phyloP scores from a whole-genome alignment of 371 early-diverging fungal species.

The Mucor sp. region DNA sequence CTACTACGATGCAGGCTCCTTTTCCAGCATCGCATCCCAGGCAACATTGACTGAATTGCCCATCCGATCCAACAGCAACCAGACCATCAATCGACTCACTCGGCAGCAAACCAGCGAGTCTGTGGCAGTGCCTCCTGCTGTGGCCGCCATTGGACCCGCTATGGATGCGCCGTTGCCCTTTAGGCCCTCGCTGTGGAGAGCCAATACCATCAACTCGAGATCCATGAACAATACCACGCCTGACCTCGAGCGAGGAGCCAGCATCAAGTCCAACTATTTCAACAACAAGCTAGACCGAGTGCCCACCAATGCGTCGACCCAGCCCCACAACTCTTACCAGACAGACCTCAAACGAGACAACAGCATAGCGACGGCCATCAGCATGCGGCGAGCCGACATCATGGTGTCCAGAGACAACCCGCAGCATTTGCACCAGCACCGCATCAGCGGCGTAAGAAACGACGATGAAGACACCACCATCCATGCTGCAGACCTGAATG shows the following conservation, averaged over 20 bases:
- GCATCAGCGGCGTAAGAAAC: neutral
- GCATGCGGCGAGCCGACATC: slow-evolving; percentile 28
- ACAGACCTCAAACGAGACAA: slow-evolving; percentile 13
- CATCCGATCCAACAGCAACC: neutral
- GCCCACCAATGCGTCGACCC: neutral
- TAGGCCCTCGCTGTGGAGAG: slow-evolving; percentile 20
- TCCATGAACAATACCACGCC: neutral
- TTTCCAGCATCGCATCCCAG: slow-evolving; percentile 32
- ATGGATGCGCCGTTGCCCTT: slow-evolving; percentile 8
- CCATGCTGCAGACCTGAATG: neutral
- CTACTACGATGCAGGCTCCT: slow-evolving; percentile 18
- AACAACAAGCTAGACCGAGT: neutral
- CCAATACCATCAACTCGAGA: neutral
- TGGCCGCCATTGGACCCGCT: neutral
- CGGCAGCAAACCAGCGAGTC: neutral
- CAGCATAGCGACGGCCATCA: slow-evolving; percentile 31
- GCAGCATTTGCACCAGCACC: slow-evolving; percentile 24
- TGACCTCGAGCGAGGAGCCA: slow-evolving; percentile 7
- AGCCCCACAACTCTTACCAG: neutral
- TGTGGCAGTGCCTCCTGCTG: neutral
- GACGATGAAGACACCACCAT: slow-evolving; percentile 7
- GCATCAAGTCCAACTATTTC: neutral
- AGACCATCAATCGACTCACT: neutral
- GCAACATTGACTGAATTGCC: slow-evolving; percentile 29
- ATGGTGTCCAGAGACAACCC: slow-evolving; percentile 30